These are phyloP conservation scores for Puccinia sorghi DNA, from an alignment of 1,284 basidiomycete genomes.

Conservation along the genomic window DNA sequence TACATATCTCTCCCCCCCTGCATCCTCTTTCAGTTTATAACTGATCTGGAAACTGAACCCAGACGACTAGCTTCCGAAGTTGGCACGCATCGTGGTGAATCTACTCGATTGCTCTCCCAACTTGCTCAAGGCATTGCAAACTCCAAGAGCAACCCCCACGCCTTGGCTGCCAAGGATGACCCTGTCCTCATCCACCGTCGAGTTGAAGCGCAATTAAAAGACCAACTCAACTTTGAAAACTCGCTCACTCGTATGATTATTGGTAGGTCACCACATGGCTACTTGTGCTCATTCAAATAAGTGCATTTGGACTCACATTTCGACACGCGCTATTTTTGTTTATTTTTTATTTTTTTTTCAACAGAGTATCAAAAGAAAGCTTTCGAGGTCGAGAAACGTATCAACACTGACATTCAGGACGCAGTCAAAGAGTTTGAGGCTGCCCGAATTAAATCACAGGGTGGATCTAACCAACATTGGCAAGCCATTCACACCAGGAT, in stretches of 20 bases:
- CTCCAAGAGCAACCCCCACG: conserved; percentile 25
- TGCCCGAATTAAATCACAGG: neutral
- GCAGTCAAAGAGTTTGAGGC: conserved; percentile 53
- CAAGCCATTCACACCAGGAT: conserved; percentile 64
- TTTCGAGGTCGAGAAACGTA: conserved; percentile 50
- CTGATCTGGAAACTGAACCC: conserved; percentile 15
- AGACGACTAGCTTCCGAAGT: conserved; percentile 27
- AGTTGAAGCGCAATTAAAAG: conserved; percentile 53
- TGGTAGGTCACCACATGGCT: too few relatives aligned
- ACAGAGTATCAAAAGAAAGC: conserved; percentile 53
- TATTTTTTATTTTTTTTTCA: conserved; percentile 35
- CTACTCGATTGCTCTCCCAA: conserved; percentile 25
- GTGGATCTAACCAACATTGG: too few relatives aligned
- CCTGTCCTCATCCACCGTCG: conserved; percentile 54
- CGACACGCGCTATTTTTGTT: neutral
- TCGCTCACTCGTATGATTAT: conserved; percentile 8
- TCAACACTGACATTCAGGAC: conserved; percentile 52
- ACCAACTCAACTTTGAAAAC: conserved; percentile 54
- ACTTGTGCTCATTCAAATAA: too few relatives aligned
- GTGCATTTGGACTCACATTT: neutral
- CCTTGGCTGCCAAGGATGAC: conserved; percentile 54
- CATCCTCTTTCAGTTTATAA: conserved; percentile 42
- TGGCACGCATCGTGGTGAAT: conserved; percentile 42
- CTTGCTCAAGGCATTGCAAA: conserved; percentile 27
- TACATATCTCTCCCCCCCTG: too few relatives aligned